Percentiles rank a stretch among this genome's conserved stretches.
Evolutionary conservation across 768 basidiomycete genomes (phyloP).

Genomic region (Lanmaoa pseudosensibilis): DNA sequence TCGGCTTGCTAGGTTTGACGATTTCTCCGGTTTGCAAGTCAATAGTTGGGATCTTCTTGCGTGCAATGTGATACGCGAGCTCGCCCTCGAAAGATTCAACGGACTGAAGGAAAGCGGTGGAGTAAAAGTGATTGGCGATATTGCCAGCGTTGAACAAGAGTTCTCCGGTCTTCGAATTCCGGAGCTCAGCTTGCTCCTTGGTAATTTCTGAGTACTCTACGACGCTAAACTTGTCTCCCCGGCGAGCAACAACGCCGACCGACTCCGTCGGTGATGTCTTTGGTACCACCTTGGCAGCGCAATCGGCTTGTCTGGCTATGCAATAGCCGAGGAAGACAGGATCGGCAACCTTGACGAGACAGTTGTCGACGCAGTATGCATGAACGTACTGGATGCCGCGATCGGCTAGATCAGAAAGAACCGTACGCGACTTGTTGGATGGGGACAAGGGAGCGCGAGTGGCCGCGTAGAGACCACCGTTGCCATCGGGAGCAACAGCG

Average conservation of each 20-base stretch:
- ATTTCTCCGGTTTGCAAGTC: conserved; percentile 64
- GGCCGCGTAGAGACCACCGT: conserved; percentile 95
- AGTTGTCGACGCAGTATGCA: conserved; percentile 98
- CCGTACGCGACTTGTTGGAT: conserved; percentile 59
- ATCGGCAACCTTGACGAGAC: conserved; percentile 95
- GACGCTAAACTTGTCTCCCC: conserved; percentile 83
- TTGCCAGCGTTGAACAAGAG: conserved; percentile 93
- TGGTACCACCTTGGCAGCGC: conserved; percentile 95
- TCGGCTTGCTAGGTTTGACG: conserved; percentile 85
- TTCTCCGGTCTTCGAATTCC: conserved; percentile 66
- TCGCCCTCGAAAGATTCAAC: conserved; percentile 82
- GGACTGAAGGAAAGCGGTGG: conserved; percentile 73
- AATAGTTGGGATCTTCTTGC: conserved; percentile 92
- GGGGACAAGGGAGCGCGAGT: conserved; percentile 74
- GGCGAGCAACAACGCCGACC: conserved; percentile 90
- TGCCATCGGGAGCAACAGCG: conserved; percentile 97
- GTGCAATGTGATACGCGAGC: conserved; percentile 96
- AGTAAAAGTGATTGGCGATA: conserved; percentile 99
- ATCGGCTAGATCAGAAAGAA: conserved; percentile 76
- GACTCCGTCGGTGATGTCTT: conserved; percentile 85
- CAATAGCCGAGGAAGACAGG: conserved; percentile 96
- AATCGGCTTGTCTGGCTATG: conserved; percentile 84
- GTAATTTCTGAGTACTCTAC: conserved; percentile 98
- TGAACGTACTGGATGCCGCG: conserved; percentile 88
- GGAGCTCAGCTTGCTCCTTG: conserved; percentile 78